Evolutionary conservation across 2,329 filamentous ascomycete species (phyloP), one percentile per base, ranked within the genome.

Genomic region (Magnaporthiopsis rhizophila): DNA sequence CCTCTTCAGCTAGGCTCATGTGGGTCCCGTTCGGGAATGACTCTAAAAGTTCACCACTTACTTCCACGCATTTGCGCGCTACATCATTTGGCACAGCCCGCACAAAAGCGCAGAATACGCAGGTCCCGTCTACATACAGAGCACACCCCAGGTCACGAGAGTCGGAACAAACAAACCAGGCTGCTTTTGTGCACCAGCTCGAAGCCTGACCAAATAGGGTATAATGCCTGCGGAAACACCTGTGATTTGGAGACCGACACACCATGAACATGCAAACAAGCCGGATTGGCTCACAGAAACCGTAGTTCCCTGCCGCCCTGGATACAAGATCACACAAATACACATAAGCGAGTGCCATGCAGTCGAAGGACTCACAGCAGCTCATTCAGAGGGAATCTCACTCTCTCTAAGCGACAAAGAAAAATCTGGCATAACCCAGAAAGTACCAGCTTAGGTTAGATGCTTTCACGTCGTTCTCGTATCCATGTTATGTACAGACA

Each of bases 401-500:
- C 8, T 11, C 45, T 24, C 7, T 21, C 7, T 8, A 3, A 26
- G 28, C 21, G 56, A 68, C 61, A 66, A 68, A 68, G 62, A 50
- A 30, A 65, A 66, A 3, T 34, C 21, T 69, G 69, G 72, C 75
- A 73, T 70, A 73, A 72, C 74, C 70, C 65, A 63, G 59, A 57
- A 6, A 58, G 50, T 21, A 13, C 32, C n/a, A 18, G 15, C 30
- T 58, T 38, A 24, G 7, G 36, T 26, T 65, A n/a, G 45, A 53
- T n/a, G 62, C 71, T 70, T 72, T 72, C 70, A 72, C 69, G 72
- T 72, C 70, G 68, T 69, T 75, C 72, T 77, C 45, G 24, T 53
- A 73, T 74, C 69, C 70, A 74, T 72, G 73, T 75, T 79, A 80
- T 79, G 70, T 79, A 79, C 77, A 80, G 73, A 72, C 68, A 71